Percentiles rank a stretch among this genome's conserved stretches.
phyloP scores from a whole-genome alignment of 108 stramenopile genomes.

The Fragilariopsis cylindrus region DNA sequence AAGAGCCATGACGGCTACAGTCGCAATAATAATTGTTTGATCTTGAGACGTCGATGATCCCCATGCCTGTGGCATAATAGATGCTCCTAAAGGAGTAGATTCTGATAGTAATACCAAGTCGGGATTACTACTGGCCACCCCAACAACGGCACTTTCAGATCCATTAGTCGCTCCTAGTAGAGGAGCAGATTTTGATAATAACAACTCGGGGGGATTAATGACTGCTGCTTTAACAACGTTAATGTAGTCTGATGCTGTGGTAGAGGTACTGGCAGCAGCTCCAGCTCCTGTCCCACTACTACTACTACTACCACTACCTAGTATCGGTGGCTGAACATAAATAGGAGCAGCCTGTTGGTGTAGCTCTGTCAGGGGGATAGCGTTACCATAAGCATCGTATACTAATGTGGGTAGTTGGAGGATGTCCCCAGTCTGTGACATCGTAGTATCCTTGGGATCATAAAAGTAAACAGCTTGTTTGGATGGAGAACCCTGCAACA shows the following conservation, averaged over 20 bases:
- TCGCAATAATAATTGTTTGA: constrained; percentile 73
- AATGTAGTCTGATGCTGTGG: too few relatives aligned
- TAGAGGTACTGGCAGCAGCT: background rate
- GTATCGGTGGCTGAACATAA: constrained; percentile 29
- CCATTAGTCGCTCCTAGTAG: background rate
- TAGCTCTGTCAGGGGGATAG: constrained; percentile 23
- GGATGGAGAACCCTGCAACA: constrained; percentile 5
- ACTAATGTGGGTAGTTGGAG: constrained; percentile 38
- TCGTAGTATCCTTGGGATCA: constrained; percentile 29
- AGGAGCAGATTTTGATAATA: background rate
- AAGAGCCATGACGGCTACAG: constrained; percentile 84
- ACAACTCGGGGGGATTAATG: too few relatives aligned
- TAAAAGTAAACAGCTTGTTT: constrained; percentile 36
- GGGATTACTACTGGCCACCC: background rate
- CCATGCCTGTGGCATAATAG: constrained; percentile 19
- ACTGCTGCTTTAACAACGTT: too few relatives aligned
- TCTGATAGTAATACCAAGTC: background rate
- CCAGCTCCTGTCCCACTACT: background rate
- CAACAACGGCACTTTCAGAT: background rate
- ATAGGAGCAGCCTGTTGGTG: constrained; percentile 28
- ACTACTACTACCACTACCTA: background rate
- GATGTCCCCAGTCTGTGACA: constrained; percentile 21
- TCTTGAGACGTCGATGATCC: constrained; percentile 37
- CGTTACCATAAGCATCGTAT: constrained; percentile 41
- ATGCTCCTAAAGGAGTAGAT: constrained; percentile 2